Evolutionary conservation across 208 protist species (phyloP), one percentile per base, ranked within the genome.

Genomic region (Acanthamoeba comandoni): DNA sequence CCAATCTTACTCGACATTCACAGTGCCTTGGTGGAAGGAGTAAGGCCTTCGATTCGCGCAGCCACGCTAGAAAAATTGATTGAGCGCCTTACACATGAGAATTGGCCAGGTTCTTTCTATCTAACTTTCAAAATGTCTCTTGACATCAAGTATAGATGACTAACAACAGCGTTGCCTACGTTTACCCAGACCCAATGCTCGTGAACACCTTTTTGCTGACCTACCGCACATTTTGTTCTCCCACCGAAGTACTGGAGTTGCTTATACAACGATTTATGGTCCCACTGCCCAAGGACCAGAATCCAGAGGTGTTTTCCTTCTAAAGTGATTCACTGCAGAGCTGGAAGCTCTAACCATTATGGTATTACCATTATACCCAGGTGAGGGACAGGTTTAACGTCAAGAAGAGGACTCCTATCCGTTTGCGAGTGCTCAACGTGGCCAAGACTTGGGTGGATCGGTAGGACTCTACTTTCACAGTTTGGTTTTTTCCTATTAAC

Each of bases 41-140:
- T 60, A n/a, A 26, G 24, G 57, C 79, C 79, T 43, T 70, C 58
- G 9, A 90, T 90, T 51, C 24, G 60, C 19, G 62, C 84, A 31
- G 84, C 84, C 22, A 90, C 84, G 9, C 64, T 90, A 19, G 64
- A 90, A 35, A 90, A 90, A 65, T 65, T 90, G 19, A 58, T 90
- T 29, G 84, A 90, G 24, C 65, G 48, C n/a, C 58, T 90, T n/a
- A 90, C 84, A 24, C 24, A 87, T 49, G 57, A 87, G 35, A 43
- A 65, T 22, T 84, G 49, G 31, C 49, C 31, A 29, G 73, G 73
- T 84, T 9, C 2, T 39, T 4, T 12, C 19, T 29, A 2, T 49
- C 70, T 35, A 70, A 29, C n/a, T n/a, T n/a, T n/a, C 39, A 24
- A 24, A 31, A 24, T 24, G 17, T n/a, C n/a, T n/a, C n/a, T n/a